Evolutionary conservation across 139 green algal species (phyloP).

Genomic region (Haematococcus lacustris): DNA sequence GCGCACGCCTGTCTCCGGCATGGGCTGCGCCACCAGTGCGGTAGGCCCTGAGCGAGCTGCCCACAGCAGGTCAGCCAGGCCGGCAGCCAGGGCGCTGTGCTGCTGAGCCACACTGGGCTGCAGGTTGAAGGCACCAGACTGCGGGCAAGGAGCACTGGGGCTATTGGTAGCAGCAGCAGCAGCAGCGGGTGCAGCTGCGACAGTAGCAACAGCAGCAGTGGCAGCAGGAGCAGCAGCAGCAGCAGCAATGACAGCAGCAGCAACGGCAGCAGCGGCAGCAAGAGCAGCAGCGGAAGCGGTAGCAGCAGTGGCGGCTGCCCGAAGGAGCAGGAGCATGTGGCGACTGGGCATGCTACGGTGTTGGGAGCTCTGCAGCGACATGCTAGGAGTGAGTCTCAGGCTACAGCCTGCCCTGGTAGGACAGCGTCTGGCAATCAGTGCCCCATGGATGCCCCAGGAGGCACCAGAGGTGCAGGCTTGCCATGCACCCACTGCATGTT

Average conservation of each 20-base stretch:
- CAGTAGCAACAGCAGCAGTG: not conserved
- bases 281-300: too few species aligned
- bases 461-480: not conserved
- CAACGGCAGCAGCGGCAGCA: not conserved
- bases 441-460: not conserved
- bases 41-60: not conserved
- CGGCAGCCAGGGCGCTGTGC: not conserved
- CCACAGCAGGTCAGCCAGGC: conserved; percentile 9
- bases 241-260: not conserved
- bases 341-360: too few species aligned
- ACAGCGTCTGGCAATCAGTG: not conserved
- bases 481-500: not conserved
- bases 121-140: conserved; percentile 6
- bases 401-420: not conserved
- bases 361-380: too few species aligned
- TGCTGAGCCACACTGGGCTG: not conserved
- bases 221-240: not conserved
- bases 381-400: not conserved
- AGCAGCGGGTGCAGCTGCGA: too few species aligned
- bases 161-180: too few species aligned
- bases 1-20: not conserved
- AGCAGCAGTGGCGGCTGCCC: too few species aligned
- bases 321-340: too few species aligned
- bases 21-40: not conserved
- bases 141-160: not conserved